Evolutionary conservation across 805 yeast genomes (phyloP), one percentile per base, ranked within the genome.

Genomic region (Candida insectalens): DNA sequence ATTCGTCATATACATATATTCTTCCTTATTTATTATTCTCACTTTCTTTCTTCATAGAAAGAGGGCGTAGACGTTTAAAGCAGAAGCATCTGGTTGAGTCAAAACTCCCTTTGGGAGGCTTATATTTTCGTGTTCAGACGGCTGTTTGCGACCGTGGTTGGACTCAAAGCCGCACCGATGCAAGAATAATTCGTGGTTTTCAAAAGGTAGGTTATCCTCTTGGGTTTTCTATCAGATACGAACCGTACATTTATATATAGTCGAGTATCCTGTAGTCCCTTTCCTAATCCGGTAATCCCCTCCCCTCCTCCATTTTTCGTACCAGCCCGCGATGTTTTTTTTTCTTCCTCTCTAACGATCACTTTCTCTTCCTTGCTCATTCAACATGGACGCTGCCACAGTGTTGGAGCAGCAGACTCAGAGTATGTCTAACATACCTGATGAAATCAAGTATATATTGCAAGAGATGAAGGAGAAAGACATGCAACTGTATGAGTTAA

Each of bases 311-410:
- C n/a, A n/a, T n/a, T n/a, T n/a, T n/a, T n/a, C n/a, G n/a, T n/a
- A n/a, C n/a, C n/a, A n/a, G n/a, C n/a, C n/a, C n/a, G n/a, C n/a
- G n/a, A n/a, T n/a, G n/a, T n/a, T n/a, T n/a, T n/a, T n/a, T n/a
- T n/a, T n/a, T n/a, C n/a, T n/a, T n/a, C n/a, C n/a, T n/a, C n/a
- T n/a, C n/a, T n/a, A n/a, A n/a, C n/a, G n/a, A n/a, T n/a, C n/a
- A n/a, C n/a, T n/a, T n/a, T n/a, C n/a, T n/a, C n/a, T n/a, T n/a
- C n/a, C n/a, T n/a, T n/a, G n/a, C n/a, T n/a, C n/a, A 6, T 28
- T 19, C 10, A 9, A 10, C 20, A 84, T 84, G 95, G 97, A 88
- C 59, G 88, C 96, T 3, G 87, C 95, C n/a, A 72, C 92, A 1
- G 70, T 77, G 6, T 55, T 81, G 25, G 89, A 81, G 43, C 83